These are phyloP conservation scores for Saturnispora serradocipensis DNA, from an alignment of 805 yeast genomes.

Conservation along the genomic window DNA sequence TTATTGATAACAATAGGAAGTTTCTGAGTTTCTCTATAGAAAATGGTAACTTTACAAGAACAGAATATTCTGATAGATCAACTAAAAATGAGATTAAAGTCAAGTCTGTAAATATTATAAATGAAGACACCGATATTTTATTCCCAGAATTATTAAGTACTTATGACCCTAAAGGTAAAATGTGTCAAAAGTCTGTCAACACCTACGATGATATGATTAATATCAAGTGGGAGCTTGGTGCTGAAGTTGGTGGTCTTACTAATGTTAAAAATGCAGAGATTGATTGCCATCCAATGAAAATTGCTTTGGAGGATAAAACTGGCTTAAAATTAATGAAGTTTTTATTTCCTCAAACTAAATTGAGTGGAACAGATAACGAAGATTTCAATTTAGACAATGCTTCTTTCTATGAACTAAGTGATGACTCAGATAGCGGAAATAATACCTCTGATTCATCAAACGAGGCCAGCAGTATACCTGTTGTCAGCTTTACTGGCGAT, in stretches of 20 bases:
- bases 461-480: neutral
- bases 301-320: conserved; percentile 66
- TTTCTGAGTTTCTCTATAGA: conserved; percentile 65
- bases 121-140: conserved; percentile 44
- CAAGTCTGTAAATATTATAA: conserved; percentile 58
- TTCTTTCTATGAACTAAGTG: neutral
- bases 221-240: conserved; percentile 68
- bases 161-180: conserved; percentile 14
- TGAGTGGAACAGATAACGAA: neutral
- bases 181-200: conserved; percentile 13
- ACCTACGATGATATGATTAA: conserved; percentile 29
- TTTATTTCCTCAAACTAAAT: conserved; percentile 45
- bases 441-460: neutral
- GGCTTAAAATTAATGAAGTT: conserved; percentile 56
- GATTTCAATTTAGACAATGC: neutral
- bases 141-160: conserved; percentile 70
- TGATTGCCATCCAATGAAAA: conserved; percentile 52
- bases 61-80: conserved; percentile 58
- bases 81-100: conserved; percentile 53
- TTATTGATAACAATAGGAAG: conserved; percentile 43
- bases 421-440: neutral
- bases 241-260: conserved; percentile 87
- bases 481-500: neutral
- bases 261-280: conserved; percentile 59
- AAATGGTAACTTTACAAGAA: conserved; percentile 48